Base-by-base conservation (phyloP, 306 rosid genomes). In the Vigna unguiculata region DNA sequence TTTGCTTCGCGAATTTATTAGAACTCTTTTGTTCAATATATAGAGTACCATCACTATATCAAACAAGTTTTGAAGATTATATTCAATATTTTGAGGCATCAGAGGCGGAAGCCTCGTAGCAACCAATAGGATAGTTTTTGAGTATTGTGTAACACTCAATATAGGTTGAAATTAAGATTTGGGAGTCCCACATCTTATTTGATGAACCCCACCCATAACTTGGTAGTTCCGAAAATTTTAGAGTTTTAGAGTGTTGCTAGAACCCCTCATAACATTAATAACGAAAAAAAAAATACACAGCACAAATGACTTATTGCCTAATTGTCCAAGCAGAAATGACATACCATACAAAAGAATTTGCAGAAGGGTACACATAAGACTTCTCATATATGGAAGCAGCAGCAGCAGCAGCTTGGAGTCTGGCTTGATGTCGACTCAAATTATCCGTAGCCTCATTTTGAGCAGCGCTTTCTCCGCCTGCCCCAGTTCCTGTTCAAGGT, bases 321-420 rank as follows among this genome's bases (percentile, higher is more conserved):
- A 48, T 53, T 69, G 72, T 40, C 53, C 19, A 36, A 68, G 67
- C 61, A 65, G 62, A 65, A 83, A 16, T 8, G n/a, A 1, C 87
- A 54, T 96, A 96, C 99, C 99, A 82, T 54, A 48, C 93, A 76
- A 85, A 80, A 41, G 96, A 82, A 82, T 83, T 82, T 80, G 91
- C 83, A 45, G 89, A 80, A 14, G 89, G 89, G 66, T 86, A 86
- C n/a, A 86, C 87, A 62, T 80, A 86, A 80, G 98, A 95, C 76
- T 89, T 95, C 90, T 89, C 97, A 79, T 95, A 95, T 77, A 90
- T 82, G 48, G 97, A 85, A 68, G 98, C 98, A 28, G 98, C 97
- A 5, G 93, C 89, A 15, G 97, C 97, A n/a, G 97, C 97, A 63
- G 98, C 96, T 87, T 63, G 97, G 64, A 90, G 96, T 84, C 97